Evolutionary conservation across 2,329 filamentous ascomycete species (phyloP).

Genomic region (Colletotrichum sublineola): DNA sequence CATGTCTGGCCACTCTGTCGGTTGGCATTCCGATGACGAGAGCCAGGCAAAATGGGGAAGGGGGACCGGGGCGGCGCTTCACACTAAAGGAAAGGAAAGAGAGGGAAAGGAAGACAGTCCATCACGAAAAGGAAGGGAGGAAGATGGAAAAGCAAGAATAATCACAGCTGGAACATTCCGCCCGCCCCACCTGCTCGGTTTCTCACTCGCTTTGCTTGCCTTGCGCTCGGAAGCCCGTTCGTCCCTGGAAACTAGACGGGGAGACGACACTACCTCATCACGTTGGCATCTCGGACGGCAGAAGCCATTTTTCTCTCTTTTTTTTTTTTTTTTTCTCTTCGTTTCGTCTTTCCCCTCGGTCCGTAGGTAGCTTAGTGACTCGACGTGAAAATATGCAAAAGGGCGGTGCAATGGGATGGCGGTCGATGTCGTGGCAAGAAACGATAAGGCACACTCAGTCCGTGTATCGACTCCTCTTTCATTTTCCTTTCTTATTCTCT

Average conservation of each 20-base stretch:
- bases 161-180: background rate
- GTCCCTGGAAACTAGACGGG: too few relatives aligned
- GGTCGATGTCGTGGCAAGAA: background rate
- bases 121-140: conserved; percentile 18
- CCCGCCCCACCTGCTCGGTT: background rate
- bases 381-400: background rate
- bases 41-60: background rate
- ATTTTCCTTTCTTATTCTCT: too few relatives aligned
- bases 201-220: background rate
- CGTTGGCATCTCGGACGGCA: too few relatives aligned
- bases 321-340: too few relatives aligned
- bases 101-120: conserved; percentile 2
- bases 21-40: conserved; percentile 37
- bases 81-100: background rate
- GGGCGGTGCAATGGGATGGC: background rate
- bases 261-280: too few relatives aligned
- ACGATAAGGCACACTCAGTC: background rate
- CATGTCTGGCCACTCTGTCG: conserved; percentile 24
- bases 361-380: too few relatives aligned
- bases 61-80: background rate
- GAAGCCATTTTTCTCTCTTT: too few relatives aligned
- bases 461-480: too few relatives aligned
- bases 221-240: too few relatives aligned
- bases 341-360: too few relatives aligned
- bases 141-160: conserved; percentile 25